A percentile compares a stretch with the other conserved stretches of the same genome.
These are phyloP conservation scores for Candida mesenterica DNA, from an alignment of 1,139 yeast genomes.

Conservation along the genomic window DNA sequence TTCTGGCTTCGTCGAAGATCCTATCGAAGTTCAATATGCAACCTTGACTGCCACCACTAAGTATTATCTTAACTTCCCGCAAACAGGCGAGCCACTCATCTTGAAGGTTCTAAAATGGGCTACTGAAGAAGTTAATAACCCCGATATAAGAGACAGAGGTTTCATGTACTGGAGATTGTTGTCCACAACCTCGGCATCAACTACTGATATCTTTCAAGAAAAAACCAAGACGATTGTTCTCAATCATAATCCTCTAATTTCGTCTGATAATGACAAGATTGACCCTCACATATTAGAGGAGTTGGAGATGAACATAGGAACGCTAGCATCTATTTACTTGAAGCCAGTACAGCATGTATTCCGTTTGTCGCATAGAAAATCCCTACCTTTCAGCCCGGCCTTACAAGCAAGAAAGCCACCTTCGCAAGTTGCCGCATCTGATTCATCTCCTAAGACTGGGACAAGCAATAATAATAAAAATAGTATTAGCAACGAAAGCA, in stretches of 20 bases:
- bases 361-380: conserved; percentile 57
- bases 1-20: conserved; percentile 54
- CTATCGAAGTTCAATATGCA: conserved; percentile 71
- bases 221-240: conserved; percentile 56
- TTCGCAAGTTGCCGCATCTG: not conserved
- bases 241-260: conserved; percentile 61
- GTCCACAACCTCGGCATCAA: conserved; percentile 41
- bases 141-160: conserved; percentile 85
- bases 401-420: conserved; percentile 31
- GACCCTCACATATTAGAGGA: conserved; percentile 76
- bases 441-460: too few species aligned
- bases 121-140: conserved; percentile 71
- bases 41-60: conserved; percentile 75
- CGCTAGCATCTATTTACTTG: conserved; percentile 78
- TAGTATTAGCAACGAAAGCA: not conserved
- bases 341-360: conserved; percentile 82
- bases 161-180: conserved; percentile 82
- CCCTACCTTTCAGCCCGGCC: conserved; percentile 63
- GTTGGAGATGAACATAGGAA: conserved; percentile 76
- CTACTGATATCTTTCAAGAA: conserved; percentile 33
- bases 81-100: conserved; percentile 55
- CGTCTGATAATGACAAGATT: conserved; percentile 66
- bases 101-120: conserved; percentile 64
- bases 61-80: conserved; percentile 58
- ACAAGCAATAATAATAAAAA: not conserved